Percentiles rank a stretch among this genome's conserved stretches.
Evolutionary conservation across 306 rosid species (phyloP).

Genomic region (Cucumis melo): DNA sequence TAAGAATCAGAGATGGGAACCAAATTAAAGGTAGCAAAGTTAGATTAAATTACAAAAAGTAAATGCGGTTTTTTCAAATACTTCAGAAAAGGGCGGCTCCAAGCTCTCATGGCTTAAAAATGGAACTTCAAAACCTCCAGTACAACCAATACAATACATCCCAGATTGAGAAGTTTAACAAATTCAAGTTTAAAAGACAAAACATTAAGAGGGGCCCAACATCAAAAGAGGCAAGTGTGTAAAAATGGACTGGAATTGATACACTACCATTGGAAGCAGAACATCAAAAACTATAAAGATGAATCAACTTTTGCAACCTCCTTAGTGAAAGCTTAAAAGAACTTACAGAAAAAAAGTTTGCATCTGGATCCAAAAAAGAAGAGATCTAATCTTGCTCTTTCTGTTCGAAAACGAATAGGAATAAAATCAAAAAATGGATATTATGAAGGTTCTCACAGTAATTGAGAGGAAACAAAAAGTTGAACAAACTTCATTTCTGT

Average conservation of each 20-base stretch:
- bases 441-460: background rate
- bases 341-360: background rate
- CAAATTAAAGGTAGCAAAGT: background rate
- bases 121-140: background rate
- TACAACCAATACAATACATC: background rate
- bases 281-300: background rate
- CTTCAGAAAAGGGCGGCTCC: background rate
- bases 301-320: background rate
- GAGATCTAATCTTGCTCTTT: background rate
- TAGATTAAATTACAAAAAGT: background rate
- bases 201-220: background rate
- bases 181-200: background rate
- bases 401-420: background rate
- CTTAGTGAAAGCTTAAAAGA: background rate
- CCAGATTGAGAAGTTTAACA: background rate
- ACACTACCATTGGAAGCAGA: background rate
- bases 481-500: background rate
- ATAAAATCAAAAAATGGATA: background rate
- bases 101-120: background rate
- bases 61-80: background rate
- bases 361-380: constrained; percentile 1
- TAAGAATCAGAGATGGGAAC: background rate
- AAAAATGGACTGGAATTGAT: background rate
- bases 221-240: background rate
- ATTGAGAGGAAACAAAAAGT: background rate